These are phyloP conservation scores for Vitrella brassicaformis DNA, from an alignment of 73 alveolate species.

Conservation along the genomic window DNA sequence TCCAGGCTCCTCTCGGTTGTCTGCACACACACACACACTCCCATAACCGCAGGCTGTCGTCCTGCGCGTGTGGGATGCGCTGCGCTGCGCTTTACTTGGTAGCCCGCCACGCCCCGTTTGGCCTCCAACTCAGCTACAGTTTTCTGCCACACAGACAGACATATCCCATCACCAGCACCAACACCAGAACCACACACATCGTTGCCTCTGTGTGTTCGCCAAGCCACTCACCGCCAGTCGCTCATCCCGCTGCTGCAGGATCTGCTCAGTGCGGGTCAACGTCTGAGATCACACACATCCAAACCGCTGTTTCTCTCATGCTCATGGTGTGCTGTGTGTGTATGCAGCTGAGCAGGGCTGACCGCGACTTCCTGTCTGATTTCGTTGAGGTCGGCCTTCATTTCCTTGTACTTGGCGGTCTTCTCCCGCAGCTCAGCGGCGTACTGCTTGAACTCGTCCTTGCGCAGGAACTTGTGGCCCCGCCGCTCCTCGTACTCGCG, in stretches of 20 bases:
- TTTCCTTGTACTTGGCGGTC: conserved; percentile 65
- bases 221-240: not conserved
- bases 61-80: no score
- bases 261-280: conserved; percentile 23
- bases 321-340: not conserved
- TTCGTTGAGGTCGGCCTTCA: conserved; percentile 71
- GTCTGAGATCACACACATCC: not conserved
- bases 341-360: no score
- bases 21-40: no score
- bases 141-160: no score
- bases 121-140: not conserved
- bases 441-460: conserved; percentile 82
- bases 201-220: no score
- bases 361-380: conserved; percentile 75
- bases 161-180: no score
- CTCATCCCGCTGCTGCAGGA: conserved; percentile 26
- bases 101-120: not conserved
- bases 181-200: no score
- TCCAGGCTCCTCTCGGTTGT: conserved; percentile 71
- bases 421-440: conserved; percentile 82
- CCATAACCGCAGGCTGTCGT: no score
- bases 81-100: not conserved
- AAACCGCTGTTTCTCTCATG: not conserved
- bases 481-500: conserved; percentile 69
- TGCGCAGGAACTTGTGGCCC: conserved; percentile 80